Evolutionary conservation across 2,329 filamentous ascomycete species (phyloP).

Genomic region (Colletotrichum ledebouriae): DNA sequence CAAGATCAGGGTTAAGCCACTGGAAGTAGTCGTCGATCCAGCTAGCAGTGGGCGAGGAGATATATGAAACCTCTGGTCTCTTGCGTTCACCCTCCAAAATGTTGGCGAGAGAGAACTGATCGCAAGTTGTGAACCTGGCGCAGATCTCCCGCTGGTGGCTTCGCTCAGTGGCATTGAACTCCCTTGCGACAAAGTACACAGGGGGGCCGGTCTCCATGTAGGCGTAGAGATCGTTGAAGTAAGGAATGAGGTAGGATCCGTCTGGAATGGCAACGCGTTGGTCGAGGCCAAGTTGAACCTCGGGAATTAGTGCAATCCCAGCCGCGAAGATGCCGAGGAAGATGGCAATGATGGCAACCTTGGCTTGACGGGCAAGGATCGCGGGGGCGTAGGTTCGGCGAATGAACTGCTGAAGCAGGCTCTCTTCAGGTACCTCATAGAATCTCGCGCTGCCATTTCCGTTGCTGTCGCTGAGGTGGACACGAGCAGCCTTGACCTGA

Average conservation of each 20-base stretch:
- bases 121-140: conserved; percentile 90
- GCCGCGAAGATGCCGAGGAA: conserved; percentile 92
- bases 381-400: conserved; percentile 88
- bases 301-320: conserved; percentile 85
- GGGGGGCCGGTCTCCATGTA: conserved; percentile 94
- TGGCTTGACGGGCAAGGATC: conserved; percentile 84
- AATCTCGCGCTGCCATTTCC: conserved; percentile 70
- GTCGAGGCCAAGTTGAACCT: conserved; percentile 88
- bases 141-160: conserved; percentile 87
- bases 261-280: conserved; percentile 95
- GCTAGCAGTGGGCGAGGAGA: conserved; percentile 88
- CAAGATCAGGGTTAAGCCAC: conserved; percentile 88
- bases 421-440: conserved; percentile 86
- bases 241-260: conserved; percentile 94
- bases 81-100: conserved; percentile 95
- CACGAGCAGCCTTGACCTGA: conserved; percentile 79
- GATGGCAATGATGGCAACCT: conserved; percentile 79
- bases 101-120: conserved; percentile 86
- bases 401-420: conserved; percentile 86
- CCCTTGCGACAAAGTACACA: conserved; percentile 93
- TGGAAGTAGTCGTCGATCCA: conserved; percentile 95
- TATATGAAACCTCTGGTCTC: conserved; percentile 87
- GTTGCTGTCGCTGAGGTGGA: conserved; percentile 74
- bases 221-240: conserved; percentile 95
- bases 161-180: conserved; percentile 83